Evolutionary conservation across 1,284 basidiomycete genomes (phyloP).

Genomic region (Erythrobasidium hasegawianum): DNA sequence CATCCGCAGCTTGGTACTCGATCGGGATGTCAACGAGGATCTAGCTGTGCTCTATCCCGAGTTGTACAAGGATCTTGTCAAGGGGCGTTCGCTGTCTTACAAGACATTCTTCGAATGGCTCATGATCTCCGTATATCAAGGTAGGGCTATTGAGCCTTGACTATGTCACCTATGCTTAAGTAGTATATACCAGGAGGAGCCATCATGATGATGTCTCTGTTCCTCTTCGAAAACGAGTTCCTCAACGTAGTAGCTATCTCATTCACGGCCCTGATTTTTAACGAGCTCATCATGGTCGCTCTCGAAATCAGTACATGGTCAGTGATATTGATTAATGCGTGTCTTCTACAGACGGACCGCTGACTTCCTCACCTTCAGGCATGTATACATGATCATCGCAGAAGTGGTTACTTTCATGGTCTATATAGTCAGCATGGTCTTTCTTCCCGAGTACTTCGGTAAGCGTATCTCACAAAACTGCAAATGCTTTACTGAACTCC

Average conservation of each 20-base stretch:
- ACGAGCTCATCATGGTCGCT: conserved; percentile 97
- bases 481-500: conserved; percentile 49
- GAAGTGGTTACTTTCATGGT: conserved; percentile 84
- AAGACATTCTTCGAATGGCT: conserved; percentile 99
- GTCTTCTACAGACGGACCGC: background rate
- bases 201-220: conserved; percentile 96
- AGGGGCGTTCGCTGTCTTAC: conserved; percentile 86
- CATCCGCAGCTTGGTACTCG: conserved; percentile 92
- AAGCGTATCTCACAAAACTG: background rate
- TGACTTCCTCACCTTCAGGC: conserved; percentile 61
- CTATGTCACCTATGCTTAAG: background rate
- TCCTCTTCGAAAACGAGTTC: conserved; percentile 96
- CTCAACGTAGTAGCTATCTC: conserved; percentile 97
- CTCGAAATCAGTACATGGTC: conserved; percentile 95
- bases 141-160: conserved; percentile 51
- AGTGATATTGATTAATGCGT: conserved; percentile 39
- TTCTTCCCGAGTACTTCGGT: conserved; percentile 97
- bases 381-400: conserved; percentile 90
- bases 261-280: conserved; percentile 91
- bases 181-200: conserved; percentile 62
- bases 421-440: conserved; percentile 86
- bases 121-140: conserved; percentile 97
- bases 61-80: conserved; percentile 94
- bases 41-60: conserved; percentile 93
- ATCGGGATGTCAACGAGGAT: conserved; percentile 93